A percentile compares a stretch with the other conserved stretches of the same genome.
Conservation (phyloP, 225 moss, liverwort and hornwort genomes). For the Climacium dendroides region DNA sequence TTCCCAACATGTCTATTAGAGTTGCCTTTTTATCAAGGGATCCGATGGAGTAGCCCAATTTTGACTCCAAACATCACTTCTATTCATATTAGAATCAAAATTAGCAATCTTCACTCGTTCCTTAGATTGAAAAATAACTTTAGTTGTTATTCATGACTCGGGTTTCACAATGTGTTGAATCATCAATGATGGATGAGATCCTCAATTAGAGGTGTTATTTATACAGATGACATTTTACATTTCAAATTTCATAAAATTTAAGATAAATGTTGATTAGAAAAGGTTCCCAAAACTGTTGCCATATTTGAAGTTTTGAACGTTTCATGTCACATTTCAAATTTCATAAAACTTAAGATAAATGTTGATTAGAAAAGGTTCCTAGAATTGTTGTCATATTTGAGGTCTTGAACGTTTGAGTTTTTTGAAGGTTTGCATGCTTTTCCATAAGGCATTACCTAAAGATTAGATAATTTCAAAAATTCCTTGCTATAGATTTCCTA, state of each 20-base stretch:
- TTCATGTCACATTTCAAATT: neutral
- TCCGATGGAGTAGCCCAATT: neutral
- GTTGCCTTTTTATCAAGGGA: neutral
- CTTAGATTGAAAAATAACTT: too few species aligned
- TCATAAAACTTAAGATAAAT: neutral
- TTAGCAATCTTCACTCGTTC: too few species aligned
- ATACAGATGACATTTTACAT: too few species aligned
- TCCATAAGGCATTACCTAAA: neutral
- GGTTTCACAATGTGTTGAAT: too few species aligned
- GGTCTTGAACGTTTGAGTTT: neutral
- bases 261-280: neutral
- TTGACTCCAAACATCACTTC: too few species aligned
- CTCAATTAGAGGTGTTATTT: too few species aligned
- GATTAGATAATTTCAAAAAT: neutral
- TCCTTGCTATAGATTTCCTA: fast-evolving
- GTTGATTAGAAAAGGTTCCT: neutral
- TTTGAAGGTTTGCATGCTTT: fast-evolving
- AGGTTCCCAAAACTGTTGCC: neutral
- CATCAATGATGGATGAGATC: too few species aligned
- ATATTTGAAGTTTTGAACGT: neutral
- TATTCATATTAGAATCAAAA: too few species aligned
- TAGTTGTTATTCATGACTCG: too few species aligned
- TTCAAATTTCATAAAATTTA: too few species aligned
- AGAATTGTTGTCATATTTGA: neutral
- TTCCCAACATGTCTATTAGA: neutral